phyloP scores from a whole-genome alignment of 306 rosid genomes.

The Lupinus albus region DNA sequence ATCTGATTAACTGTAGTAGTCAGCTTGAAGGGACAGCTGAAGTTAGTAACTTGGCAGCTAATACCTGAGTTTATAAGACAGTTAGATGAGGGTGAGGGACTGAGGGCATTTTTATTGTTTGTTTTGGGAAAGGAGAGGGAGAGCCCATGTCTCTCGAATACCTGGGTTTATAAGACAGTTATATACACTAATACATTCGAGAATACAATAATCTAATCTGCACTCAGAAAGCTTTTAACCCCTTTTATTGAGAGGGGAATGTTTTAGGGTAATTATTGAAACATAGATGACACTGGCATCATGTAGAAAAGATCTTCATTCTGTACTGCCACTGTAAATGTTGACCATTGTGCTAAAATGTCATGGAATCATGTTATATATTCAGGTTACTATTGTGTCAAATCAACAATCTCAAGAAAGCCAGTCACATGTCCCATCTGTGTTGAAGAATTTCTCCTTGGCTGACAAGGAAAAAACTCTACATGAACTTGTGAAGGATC shows the following conservation, averaged over 20 bases:
- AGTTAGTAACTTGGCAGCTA: too few species aligned
- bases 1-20: too few species aligned
- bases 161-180: too few species aligned
- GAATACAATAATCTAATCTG: conserved; percentile 21
- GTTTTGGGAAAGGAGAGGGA: too few species aligned
- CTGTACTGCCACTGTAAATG: conserved; percentile 2
- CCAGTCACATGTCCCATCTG: conserved; percentile 53
- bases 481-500: conserved; percentile 68
- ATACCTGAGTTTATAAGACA: too few species aligned
- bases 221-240: conserved; percentile 20
- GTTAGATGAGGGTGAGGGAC: too few species aligned
- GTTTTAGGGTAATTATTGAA: conserved; percentile 14
- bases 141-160: too few species aligned
- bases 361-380: conserved; percentile 41
- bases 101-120: too few species aligned
- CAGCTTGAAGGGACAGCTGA: too few species aligned
- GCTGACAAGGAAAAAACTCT: conserved; percentile 76
- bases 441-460: conserved; percentile 60
- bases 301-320: conserved; percentile 7
- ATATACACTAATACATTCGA: background rate
- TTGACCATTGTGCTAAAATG: conserved; percentile 25
- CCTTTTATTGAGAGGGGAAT: conserved; percentile 2
- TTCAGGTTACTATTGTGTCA: conserved; percentile 55
- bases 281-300: background rate
- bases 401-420: conserved; percentile 57